Conservation (phyloP, 163 green algal species). For the Chlamydomonas reinhardtii region DNA sequence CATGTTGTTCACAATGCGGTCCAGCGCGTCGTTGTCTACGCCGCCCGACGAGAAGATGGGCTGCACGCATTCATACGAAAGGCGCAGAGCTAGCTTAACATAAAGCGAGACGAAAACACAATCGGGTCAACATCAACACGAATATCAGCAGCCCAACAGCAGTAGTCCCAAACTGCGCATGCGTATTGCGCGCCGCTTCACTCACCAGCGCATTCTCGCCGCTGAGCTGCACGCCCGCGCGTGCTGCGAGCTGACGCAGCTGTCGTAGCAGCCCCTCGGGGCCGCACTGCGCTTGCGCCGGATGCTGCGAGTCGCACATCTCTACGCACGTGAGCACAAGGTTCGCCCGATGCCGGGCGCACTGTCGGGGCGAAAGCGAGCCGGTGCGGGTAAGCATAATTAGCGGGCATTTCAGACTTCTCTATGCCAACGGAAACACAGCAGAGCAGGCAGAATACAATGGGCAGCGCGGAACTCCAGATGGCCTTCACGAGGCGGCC, state of each 20-base stretch:
- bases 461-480: no score
- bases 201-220: constrained; percentile 66
- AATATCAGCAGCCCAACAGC: neutral
- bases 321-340: constrained; percentile 97
- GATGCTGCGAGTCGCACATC: constrained; percentile 97
- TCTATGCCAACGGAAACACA: no score
- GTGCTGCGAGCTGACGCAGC: constrained; percentile 63
- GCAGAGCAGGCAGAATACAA: no score
- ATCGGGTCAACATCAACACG: no score
- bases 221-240: constrained; percentile 65
- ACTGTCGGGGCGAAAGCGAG: constrained; percentile 3
- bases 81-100: no score
- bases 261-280: constrained; percentile 91
- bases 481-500: no score
- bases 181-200: neutral
- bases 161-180: no score
- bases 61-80: constrained; percentile 66
- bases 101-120: no score
- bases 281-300: constrained; percentile 81
- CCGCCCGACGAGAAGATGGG: constrained; percentile 76
- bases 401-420: no score
- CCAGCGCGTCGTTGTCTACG: constrained; percentile 78
- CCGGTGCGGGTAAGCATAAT: no score
- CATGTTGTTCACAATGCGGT: constrained; percentile 86
- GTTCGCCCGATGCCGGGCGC: constrained; percentile 70